Conservation (phyloP, 2,329 filamentous ascomycete genomes). For the Xylariaceae sp. region DNA sequence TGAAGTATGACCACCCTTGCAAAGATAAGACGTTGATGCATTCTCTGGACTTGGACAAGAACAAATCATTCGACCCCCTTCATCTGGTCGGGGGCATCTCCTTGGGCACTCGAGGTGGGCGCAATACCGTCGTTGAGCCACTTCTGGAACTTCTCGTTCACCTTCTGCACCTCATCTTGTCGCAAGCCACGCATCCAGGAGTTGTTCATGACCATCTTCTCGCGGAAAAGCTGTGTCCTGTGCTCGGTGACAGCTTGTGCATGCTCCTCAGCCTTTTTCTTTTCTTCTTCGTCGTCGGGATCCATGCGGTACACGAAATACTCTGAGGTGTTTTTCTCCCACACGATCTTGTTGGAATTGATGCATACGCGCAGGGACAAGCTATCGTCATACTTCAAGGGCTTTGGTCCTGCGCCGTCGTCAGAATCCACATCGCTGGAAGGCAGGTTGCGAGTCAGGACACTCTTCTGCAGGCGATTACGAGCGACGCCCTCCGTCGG, state of each 20-base stretch:
- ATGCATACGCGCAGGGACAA: slow-evolving; percentile 69
- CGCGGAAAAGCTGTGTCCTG: slow-evolving; percentile 63
- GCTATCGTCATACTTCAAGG: slow-evolving; percentile 59
- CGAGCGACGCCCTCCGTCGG: slow-evolving; percentile 74
- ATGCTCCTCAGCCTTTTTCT: slow-evolving; percentile 52
- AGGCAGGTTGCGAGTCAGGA: slow-evolving; percentile 67
- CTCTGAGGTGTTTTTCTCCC: slow-evolving; percentile 64
- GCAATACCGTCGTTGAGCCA: slow-evolving; percentile 48
- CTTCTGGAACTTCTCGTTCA: slow-evolving; percentile 59
- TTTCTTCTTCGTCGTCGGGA: slow-evolving; percentile 62
- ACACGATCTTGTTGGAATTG: slow-evolving; percentile 75
- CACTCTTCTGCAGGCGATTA: slow-evolving; percentile 59
- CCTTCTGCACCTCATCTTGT: slow-evolving; percentile 69
- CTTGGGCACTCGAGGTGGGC: slow-evolving; percentile 33
- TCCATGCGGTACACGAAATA: slow-evolving; percentile 67
- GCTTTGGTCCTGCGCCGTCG: slow-evolving; percentile 56
- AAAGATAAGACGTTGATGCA: background rate
- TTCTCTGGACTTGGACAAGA: background rate
- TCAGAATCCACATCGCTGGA: slow-evolving; percentile 57
- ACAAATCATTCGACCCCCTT: slow-evolving; percentile 3
- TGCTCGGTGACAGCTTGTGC: slow-evolving; percentile 54
- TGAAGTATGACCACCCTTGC: background rate
- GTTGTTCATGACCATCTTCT: slow-evolving; percentile 79
- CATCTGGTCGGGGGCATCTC: slow-evolving; percentile 17
- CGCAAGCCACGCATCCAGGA: slow-evolving; percentile 75